These are phyloP conservation scores for Talaromyces albobiverticillius DNA, from an alignment of 2,329 filamentous ascomycete genomes.

Conservation along the genomic window DNA sequence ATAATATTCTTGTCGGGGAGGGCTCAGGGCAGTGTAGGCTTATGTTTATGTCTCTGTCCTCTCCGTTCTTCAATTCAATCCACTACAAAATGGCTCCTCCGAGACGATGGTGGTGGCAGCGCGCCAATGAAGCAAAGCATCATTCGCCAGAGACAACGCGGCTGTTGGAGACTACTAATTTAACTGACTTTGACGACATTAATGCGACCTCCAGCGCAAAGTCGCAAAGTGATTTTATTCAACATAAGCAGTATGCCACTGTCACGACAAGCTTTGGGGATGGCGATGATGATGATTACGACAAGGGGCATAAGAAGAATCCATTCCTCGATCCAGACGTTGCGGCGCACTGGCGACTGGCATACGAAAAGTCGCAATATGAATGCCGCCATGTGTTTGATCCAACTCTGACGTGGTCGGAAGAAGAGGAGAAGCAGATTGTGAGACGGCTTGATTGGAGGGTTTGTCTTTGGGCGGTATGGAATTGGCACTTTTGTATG, in stretches of 20 bases:
- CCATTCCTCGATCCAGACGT: slow-evolving; percentile 51
- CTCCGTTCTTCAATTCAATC: too few species aligned
- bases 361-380: slow-evolving; percentile 55
- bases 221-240: neutral
- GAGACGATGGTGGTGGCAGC: neutral
- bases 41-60: too few species aligned
- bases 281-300: neutral
- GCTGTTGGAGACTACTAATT: neutral
- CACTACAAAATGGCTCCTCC: neutral
- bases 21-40: too few species aligned
- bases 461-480: slow-evolving; percentile 14
- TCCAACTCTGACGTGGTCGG: slow-evolving; percentile 33
- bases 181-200: too few species aligned
- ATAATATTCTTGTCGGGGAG: too few species aligned
- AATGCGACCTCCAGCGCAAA: neutral
- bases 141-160: neutral
- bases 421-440: slow-evolving; percentile 22
- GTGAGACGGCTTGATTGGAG: slow-evolving; percentile 11
- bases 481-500: neutral
- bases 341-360: slow-evolving; percentile 52
- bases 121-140: neutral
- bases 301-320: slow-evolving; percentile 18
- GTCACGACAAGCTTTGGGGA: neutral
- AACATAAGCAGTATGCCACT: neutral
- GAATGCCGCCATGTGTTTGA: slow-evolving; percentile 46